Conservation (phyloP, 2,329 filamentous ascomycete species). For the Nakataea oryzae region DNA sequence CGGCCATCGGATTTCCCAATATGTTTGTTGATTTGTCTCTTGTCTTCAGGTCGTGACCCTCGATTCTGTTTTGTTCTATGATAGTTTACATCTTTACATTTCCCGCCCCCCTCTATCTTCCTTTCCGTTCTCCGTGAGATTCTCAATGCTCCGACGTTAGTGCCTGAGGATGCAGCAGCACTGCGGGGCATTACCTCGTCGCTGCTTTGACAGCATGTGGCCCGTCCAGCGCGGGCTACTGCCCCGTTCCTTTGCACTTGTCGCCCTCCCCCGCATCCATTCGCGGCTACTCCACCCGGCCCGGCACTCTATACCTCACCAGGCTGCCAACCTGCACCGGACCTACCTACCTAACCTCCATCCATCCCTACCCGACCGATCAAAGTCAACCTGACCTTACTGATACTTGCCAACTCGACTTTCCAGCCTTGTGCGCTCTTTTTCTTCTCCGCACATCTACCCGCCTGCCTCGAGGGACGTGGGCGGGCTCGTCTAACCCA, state of each 20-base stretch:
- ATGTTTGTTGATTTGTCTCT: no score
- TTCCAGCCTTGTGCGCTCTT: neutral
- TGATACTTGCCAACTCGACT: neutral
- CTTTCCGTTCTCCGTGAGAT: no score
- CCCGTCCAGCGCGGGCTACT: neutral
- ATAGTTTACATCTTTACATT: no score
- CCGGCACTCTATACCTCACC: neutral
- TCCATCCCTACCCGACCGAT: neutral
- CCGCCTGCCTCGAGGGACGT: neutral
- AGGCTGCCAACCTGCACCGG: neutral
- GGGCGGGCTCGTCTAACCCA: neutral
- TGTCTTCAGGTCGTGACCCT: no score
- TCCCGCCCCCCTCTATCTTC: no score
- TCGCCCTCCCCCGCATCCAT: neutral
- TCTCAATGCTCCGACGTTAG: neutral
- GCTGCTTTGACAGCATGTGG: neutral
- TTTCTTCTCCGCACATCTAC: neutral
- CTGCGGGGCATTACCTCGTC: neutral
- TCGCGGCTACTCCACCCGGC: neutral
- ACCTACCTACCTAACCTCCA: neutral
- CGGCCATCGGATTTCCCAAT: no score
- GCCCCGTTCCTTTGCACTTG: no score
- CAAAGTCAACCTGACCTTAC: neutral
- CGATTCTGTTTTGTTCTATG: no score
- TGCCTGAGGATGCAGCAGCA: neutral